Evolutionary conservation across 371 early-diverging fungal species (phyloP).

Genomic region (Blakeslea trispora): DNA sequence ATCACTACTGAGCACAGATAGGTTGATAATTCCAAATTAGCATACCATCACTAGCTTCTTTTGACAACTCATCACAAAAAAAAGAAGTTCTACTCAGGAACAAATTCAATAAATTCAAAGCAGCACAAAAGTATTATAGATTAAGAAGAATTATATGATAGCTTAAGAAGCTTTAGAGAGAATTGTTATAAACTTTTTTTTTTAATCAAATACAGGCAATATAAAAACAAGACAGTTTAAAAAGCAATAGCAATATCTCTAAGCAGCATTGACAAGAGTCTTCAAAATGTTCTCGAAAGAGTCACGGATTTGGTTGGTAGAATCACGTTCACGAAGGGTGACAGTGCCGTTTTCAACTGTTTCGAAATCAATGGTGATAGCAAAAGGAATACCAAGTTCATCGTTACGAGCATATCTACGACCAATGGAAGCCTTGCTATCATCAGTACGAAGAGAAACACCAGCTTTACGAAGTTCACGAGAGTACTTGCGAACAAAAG

Average conservation of each 20-base stretch:
- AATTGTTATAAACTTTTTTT: too few species aligned
- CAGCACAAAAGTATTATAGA: too few species aligned
- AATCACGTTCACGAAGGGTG: conserved; percentile 98
- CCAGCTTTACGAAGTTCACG: conserved; percentile 46
- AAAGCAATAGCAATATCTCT: conserved; percentile 2
- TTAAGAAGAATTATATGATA: too few species aligned
- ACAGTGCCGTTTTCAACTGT: conserved; percentile 93
- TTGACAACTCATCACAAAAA: too few species aligned
- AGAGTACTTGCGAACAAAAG: conserved; percentile 67
- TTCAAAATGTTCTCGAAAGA: conserved; percentile 70
- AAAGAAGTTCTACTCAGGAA: too few species aligned
- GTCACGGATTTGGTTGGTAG: conserved; percentile 94
- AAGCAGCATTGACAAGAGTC: conserved; percentile 54
- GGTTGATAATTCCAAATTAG: too few species aligned
- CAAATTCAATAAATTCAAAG: too few species aligned
- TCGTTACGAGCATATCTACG: conserved; percentile 98
- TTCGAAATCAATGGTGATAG: conserved; percentile 98
- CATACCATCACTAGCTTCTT: too few species aligned
- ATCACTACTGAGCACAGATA: too few species aligned
- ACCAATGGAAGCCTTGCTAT: conserved; percentile 93
- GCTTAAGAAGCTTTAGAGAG: too few species aligned
- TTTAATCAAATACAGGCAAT: too few species aligned
- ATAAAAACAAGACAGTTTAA: background rate
- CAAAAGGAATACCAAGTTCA: conserved; percentile 99
- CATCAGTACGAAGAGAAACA: conserved; percentile 82